Base-by-base conservation (phyloP, 2,329 filamentous ascomycete genomes). In the Scortechinia acanthostroma region DNA sequence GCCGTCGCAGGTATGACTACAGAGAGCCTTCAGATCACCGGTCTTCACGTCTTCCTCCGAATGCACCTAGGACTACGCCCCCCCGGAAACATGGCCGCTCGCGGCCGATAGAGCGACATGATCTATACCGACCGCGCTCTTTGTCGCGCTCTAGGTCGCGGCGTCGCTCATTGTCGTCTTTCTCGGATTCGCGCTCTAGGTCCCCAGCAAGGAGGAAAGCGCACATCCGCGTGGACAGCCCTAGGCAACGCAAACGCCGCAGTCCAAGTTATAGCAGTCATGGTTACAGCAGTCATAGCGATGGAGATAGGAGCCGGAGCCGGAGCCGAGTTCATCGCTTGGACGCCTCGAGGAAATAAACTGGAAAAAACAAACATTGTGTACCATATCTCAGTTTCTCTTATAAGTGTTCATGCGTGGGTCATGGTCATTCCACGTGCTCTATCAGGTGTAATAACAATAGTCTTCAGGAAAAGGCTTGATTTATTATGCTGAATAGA, bases 61-160 rank as follows among this genome's bases (percentile, higher is more conserved):
- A 53, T 55, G 6, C 60, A 60, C 45, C 59, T 59, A 30, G 63
- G 63, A 2, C 61, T 63, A 4, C 61, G 61, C 43, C 55, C 58
- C 33, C 51, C 53, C 44, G 50, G 48, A 4, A 50, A 50, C 14
- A 55, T 53, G 4, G 53, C 54, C 44, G 53, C 55, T 37, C 54
- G 57, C 28, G 62, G 67, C 20, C 69, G 58, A 48, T 70, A 68
- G 70, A 49, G 66, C 70, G 43, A 46, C 54, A 53, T 42, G 76
- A 83, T 52, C 74, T 72, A 21, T 87, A 85, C 58, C 73, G 81
- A 4, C 82, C 81, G n/a, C 69, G 71, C 21, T 78, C 78, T 1
- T 56, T 68, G 4, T 79, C 77, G 5, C 64, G 73, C 46, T 71
- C 70, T 25, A 60, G 69, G 21, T 70, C 68, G 17, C 67, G 64